Evolutionary conservation across 2,329 filamentous ascomycete species (phyloP).

Genomic region (Rachicladosporium sp.): DNA sequence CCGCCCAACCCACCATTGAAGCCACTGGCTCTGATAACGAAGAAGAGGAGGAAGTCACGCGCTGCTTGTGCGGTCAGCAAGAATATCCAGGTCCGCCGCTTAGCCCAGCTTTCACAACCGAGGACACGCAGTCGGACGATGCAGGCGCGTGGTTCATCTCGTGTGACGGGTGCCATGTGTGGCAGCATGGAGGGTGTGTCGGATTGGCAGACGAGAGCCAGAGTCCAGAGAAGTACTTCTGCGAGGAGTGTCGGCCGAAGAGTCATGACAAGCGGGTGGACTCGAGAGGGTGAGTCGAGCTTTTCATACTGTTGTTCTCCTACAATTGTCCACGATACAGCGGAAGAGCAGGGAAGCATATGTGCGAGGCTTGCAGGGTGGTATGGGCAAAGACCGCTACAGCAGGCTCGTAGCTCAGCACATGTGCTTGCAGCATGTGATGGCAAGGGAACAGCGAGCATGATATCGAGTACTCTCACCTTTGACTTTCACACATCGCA

Average conservation of each 20-base stretch:
- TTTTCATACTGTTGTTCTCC: slow-evolving; percentile 7
- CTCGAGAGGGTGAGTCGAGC: slow-evolving; percentile 64
- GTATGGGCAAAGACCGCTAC: no score
- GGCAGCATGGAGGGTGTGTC: slow-evolving; percentile 96
- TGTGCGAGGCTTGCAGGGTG: no score
- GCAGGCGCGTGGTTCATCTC: slow-evolving; percentile 93
- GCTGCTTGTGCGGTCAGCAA: slow-evolving; percentile 87
- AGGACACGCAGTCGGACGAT: slow-evolving; percentile 60
- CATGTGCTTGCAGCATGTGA: no score
- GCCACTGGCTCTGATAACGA: slow-evolving; percentile 52
- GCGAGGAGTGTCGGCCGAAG: slow-evolving; percentile 85
- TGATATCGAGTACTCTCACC: no score
- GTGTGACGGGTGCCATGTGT: slow-evolving; percentile 95
- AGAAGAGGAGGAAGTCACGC: slow-evolving; percentile 74
- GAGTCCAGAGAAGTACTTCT: slow-evolving; percentile 95
- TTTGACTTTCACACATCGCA: no score
- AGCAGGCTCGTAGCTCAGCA: no score
- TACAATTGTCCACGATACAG: no score
- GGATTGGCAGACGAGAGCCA: slow-evolving; percentile 90
- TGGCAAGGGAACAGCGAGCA: no score
- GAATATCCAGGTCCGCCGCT: slow-evolving; percentile 78
- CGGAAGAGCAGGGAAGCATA: no score
- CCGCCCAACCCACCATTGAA: slow-evolving; percentile 30
- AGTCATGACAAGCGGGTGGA: slow-evolving; percentile 74
- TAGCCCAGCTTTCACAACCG: slow-evolving; percentile 34